Evolutionary conservation across 257 asterid genomes (phyloP).

Genomic region (Solanum chiquidenum): DNA sequence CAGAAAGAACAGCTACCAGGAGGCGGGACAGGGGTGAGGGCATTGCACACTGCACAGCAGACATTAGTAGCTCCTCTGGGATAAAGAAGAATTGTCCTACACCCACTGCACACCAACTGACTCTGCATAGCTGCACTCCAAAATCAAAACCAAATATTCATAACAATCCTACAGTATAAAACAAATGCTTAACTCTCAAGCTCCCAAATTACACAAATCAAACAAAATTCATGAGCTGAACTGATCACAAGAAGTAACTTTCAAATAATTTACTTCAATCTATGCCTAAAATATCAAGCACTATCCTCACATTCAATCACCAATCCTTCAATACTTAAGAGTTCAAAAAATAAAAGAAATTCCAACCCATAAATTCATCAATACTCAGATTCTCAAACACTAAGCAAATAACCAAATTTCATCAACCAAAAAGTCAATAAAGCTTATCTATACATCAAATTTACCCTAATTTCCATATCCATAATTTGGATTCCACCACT

Average conservation of each 20-base stretch:
- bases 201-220: not conserved
- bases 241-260: not conserved
- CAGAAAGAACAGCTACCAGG: constrained; percentile 36
- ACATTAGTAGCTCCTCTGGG: constrained; percentile 86
- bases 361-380: not conserved
- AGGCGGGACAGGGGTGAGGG: constrained; percentile 61
- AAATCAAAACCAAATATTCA: not conserved
- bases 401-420: not conserved
- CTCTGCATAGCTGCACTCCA: constrained; percentile 57
- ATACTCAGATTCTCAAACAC: not conserved
- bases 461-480: not conserved
- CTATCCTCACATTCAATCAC: not conserved
- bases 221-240: not conserved
- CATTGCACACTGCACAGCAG: constrained; percentile 84
- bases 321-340: not conserved
- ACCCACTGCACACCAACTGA: constrained; percentile 77
- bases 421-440: not conserved
- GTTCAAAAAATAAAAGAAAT: not conserved
- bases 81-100: constrained; percentile 69
- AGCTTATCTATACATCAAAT: not conserved
- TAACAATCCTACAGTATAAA: not conserved
- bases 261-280: not conserved
- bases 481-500: not conserved
- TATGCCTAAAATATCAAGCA: not conserved
- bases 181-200: not conserved